These are phyloP conservation scores for Aristolochia californica DNA, from an alignment of 164 flowering plant species.

Conservation along the genomic window DNA sequence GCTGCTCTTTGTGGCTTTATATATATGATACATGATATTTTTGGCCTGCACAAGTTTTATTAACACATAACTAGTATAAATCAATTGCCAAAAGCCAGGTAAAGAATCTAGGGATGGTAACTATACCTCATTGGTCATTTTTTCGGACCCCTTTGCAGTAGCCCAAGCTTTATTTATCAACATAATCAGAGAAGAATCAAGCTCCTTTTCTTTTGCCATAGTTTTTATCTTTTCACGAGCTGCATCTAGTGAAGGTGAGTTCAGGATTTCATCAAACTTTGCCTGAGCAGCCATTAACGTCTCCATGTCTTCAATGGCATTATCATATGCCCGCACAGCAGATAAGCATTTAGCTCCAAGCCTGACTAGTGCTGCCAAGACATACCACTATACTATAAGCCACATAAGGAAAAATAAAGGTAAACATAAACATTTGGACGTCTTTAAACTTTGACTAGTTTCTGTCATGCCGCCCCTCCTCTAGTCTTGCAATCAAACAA, in stretches of 20 bases:
- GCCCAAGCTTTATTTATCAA: conserved; percentile 93
- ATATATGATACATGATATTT: conserved; percentile 82
- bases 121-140: conserved; percentile 74
- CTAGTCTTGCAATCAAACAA: too few relatives aligned
- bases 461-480: not conserved
- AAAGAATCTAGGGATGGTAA: not conserved
- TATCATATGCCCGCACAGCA: conserved; percentile 77
- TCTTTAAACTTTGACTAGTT: not conserved
- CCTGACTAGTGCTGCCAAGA: conserved; percentile 57
- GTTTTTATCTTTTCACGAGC: conserved; percentile 91
- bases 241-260: conserved; percentile 64
- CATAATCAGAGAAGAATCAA: conserved; percentile 80
- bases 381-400: conserved; percentile 13
- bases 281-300: conserved; percentile 74
- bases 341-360: conserved; percentile 86
- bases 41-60: conserved; percentile 53
- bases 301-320: conserved; percentile 57
- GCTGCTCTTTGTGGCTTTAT: conserved; percentile 79
- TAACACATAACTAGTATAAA: not conserved
- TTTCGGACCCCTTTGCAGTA: conserved; percentile 68
- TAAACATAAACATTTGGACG: not conserved
- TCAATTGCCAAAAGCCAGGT: not conserved
- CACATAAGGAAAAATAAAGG: conserved; percentile 4
- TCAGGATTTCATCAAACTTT: conserved; percentile 81
- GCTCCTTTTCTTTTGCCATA: conserved; percentile 81